Base-by-base conservation (phyloP, 305 asterid species). In the Rubia balearica region DNA sequence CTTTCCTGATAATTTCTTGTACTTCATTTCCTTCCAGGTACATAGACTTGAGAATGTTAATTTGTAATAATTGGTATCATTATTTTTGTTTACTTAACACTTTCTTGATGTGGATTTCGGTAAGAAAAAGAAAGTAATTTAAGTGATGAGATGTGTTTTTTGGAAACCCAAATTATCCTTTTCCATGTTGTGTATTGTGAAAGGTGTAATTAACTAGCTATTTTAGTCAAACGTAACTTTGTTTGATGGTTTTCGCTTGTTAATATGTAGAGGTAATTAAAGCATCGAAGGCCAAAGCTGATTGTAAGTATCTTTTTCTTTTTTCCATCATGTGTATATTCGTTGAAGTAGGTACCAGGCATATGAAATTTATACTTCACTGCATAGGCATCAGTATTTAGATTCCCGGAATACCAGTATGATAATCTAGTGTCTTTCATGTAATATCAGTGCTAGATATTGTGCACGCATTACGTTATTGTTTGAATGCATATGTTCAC, bases 261-360 rank as follows among this genome's bases (percentile, higher is more conserved):
- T 75, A 56, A 71, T 73, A 6, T 84, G 86, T 92, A 95, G 99
- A 88, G 95, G 75, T 96, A 97, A 80, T 66, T 95, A 80, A 95
- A 84, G 92, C 94, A 90, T 81, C 88, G 81, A 49, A 90, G 83
- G 72, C 83, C 98, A 73, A 90, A 74, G 82, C 83, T 92, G 71
- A 90, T 95, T 77, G 99, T 95, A 82, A 90, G 99, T 79, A 48
- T 49, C 61, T 42, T 67, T 80, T 40, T 73, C 63, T 67, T 27
- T 33, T 61, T 64, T 68, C 56, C 74, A 69, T 65, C 61, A 55
- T 70, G 72, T 63, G 43, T 62, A n/a, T 38, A 60, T 62, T 9
- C 48, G 7, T 30, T 16, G 48, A 41, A 53, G 46, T 16, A 27
- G 17, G 19, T 51, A 72, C 63, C 46, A 45, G 68, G 80, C 60